phyloP scores from a whole-genome alignment of 2,329 filamentous ascomycete species.

The Xylariaceae sp. region DNA sequence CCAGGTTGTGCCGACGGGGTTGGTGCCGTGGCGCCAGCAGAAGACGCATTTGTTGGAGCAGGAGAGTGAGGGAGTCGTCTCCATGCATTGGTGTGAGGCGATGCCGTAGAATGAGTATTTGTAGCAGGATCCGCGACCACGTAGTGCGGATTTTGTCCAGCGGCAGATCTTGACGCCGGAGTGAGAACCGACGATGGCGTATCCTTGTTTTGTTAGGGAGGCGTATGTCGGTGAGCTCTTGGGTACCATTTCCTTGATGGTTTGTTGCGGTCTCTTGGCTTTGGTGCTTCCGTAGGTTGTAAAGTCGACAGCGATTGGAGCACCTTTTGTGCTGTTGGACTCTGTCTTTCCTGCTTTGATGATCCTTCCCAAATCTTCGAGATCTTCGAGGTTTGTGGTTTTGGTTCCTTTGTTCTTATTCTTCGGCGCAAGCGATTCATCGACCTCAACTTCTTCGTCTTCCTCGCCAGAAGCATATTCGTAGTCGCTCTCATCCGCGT shows the following conservation, averaged over 20 bases:
- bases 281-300: slow-evolving; percentile 63
- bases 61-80: slow-evolving; percentile 90
- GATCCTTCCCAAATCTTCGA: slow-evolving; percentile 78
- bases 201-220: slow-evolving; percentile 92
- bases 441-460: slow-evolving; percentile 52
- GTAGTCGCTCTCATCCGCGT: slow-evolving; percentile 79
- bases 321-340: slow-evolving; percentile 23
- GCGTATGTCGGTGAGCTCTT: slow-evolving; percentile 84
- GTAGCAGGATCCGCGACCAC: slow-evolving; percentile 92
- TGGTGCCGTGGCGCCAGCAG: slow-evolving; percentile 97
- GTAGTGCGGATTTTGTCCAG: slow-evolving; percentile 96
- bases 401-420: slow-evolving; percentile 41
- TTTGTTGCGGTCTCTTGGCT: slow-evolving; percentile 44
- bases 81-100: slow-evolving; percentile 95
- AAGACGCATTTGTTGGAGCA: slow-evolving; percentile 99
- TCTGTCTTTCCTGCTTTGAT: slow-evolving; percentile 48
- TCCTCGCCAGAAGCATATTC: slow-evolving; percentile 60
- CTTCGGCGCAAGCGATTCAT: slow-evolving; percentile 44
- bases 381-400: slow-evolving; percentile 60
- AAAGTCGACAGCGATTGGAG: slow-evolving; percentile 77
- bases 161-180: slow-evolving; percentile 97
- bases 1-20: slow-evolving; percentile 95
- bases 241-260: slow-evolving; percentile 89
- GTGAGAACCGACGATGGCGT: slow-evolving; percentile 91
- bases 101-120: slow-evolving; percentile 98